phyloP scores from a whole-genome alignment of 1,284 basidiomycete genomes.

The Puccinia hordei region DNA sequence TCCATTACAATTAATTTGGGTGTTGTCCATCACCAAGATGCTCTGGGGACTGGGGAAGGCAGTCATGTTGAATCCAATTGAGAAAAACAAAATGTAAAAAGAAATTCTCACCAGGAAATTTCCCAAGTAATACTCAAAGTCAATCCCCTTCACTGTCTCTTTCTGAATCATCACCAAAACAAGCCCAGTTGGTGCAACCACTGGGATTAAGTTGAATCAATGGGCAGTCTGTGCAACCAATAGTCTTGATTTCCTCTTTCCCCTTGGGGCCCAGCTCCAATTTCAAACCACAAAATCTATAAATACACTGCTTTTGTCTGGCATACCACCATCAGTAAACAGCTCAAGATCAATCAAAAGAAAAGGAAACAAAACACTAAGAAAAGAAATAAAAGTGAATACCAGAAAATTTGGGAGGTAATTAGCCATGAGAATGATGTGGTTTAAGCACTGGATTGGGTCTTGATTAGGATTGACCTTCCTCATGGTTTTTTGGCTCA shows the following conservation, averaged over 20 bases:
- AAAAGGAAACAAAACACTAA: too few species aligned
- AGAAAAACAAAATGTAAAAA: background rate
- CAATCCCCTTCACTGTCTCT: background rate
- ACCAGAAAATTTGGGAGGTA: too few species aligned
- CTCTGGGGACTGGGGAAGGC: background rate
- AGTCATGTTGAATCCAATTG: background rate
- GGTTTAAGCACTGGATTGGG: too few species aligned
- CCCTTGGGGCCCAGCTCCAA: background rate
- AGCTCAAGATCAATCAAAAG: too few species aligned
- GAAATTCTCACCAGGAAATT: background rate
- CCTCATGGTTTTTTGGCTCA: too few species aligned
- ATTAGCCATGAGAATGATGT: too few species aligned
- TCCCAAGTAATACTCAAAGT: constrained; percentile 14
- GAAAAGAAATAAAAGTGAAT: too few species aligned
- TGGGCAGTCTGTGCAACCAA: background rate
- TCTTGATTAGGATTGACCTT: too few species aligned
- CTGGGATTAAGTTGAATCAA: constrained; percentile 10
- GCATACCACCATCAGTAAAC: too few species aligned
- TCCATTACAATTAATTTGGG: background rate
- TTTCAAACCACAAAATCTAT: background rate
- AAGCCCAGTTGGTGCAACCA: background rate
- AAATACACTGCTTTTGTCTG: background rate
- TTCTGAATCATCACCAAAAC: background rate
- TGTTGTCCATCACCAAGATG: background rate
- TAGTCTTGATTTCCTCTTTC: background rate